Conservation (phyloP, 495 filamentous ascomycete species). For the Collariella sp. region DNA sequence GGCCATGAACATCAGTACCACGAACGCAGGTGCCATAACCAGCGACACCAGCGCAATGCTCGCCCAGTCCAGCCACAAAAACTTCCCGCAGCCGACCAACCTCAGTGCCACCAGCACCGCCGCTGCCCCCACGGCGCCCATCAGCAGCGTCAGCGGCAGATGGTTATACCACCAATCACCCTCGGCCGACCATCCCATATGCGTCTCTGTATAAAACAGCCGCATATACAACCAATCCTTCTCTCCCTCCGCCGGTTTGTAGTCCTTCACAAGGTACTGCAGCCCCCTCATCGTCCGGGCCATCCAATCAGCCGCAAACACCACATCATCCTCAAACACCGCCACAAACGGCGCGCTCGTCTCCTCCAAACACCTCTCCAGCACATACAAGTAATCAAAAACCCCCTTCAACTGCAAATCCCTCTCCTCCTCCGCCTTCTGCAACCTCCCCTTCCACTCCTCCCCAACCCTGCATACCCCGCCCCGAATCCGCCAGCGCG, state of each 20-base stretch:
- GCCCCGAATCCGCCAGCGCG: constrained; percentile 22
- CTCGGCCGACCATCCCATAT: constrained; percentile 1
- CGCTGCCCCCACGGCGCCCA: not conserved
- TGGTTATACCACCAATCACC: constrained; percentile 9
- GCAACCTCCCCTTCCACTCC: constrained; percentile 15
- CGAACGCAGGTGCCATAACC: constrained; percentile 32
- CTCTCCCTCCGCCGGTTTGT: constrained; percentile 7
- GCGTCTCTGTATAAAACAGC: constrained; percentile 40
- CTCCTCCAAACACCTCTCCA: constrained; percentile 32
- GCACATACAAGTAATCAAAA: constrained; percentile 38
- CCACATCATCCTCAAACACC: constrained; percentile 44
- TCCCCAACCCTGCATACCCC: constrained; percentile 15
- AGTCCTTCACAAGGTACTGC: constrained; percentile 23
- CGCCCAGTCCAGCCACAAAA: constrained; percentile 25
- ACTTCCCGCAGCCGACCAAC: not conserved
- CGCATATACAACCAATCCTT: constrained; percentile 42
- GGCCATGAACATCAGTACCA: constrained; percentile 36
- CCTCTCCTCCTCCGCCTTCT: constrained; percentile 15
- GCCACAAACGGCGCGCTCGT: constrained; percentile 36
- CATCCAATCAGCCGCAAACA: constrained; percentile 41
- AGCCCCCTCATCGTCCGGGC: constrained; percentile 34
- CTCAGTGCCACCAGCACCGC: not conserved
- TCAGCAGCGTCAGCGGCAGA: not conserved
- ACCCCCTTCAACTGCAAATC: constrained; percentile 27
- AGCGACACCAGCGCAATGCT: constrained; percentile 33